Conservation (phyloP, 1,139 yeast genomes). For the Saccharomyces hybrid region DNA sequence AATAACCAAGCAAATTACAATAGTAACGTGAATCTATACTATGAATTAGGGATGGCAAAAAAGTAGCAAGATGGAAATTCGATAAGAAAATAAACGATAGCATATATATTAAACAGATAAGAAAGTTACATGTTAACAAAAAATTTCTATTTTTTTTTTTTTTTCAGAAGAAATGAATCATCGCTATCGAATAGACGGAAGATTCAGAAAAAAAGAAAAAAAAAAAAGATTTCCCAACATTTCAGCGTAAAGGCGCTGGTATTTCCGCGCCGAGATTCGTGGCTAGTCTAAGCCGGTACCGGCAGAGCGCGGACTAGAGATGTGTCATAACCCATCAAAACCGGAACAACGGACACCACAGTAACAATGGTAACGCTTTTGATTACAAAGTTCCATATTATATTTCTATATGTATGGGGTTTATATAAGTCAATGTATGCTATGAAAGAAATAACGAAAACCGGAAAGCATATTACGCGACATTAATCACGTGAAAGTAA, state of each 20-base stretch:
- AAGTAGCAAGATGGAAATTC: too few relatives aligned
- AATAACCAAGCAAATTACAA: not conserved
- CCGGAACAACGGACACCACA: too few relatives aligned
- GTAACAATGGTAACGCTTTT: too few relatives aligned
- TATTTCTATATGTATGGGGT: too few relatives aligned
- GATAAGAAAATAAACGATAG: not conserved
- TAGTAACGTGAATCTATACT: not conserved
- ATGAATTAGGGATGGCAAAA: not conserved
- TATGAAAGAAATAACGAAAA: too few relatives aligned
- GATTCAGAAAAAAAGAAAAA: not conserved
- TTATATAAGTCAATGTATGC: too few relatives aligned
- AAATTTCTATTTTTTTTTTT: not conserved
- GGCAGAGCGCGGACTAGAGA: not conserved
- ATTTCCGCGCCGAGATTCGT: not conserved
- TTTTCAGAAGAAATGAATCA: not conserved
- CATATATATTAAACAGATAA: not conserved
- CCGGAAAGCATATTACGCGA: too few relatives aligned
- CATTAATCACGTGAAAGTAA: too few relatives aligned
- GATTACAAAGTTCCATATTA: too few relatives aligned
- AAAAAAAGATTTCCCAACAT: too few relatives aligned
- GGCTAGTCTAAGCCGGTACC: not conserved
- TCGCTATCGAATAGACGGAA: conserved; percentile 1
- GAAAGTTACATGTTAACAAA: not conserved
- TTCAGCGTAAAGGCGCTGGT: not conserved
- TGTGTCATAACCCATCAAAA: too few relatives aligned